phyloP scores from a whole-genome alignment of 257 asterid species.

The Cinchona pubescens region DNA sequence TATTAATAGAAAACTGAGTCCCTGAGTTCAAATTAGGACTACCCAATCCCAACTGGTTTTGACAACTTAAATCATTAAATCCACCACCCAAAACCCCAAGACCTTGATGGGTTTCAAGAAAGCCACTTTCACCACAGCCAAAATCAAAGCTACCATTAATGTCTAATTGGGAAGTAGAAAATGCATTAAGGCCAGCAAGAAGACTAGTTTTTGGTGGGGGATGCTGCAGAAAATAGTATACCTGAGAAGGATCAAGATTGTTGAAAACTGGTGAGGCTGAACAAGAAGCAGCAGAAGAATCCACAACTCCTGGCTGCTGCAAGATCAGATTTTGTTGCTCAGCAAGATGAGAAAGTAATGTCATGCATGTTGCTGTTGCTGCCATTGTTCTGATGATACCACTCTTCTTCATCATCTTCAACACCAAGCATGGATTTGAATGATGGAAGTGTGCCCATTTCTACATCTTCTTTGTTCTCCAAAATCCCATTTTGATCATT shows the following conservation, averaged over 20 bases:
- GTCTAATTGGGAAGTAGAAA: conserved; percentile 38
- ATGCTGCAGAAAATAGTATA: conserved; percentile 38
- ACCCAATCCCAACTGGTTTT: conserved; percentile 35
- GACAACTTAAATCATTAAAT: conserved; percentile 41
- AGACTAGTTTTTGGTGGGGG: conserved; percentile 36
- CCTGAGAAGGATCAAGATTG: conserved; percentile 54
- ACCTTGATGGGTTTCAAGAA: conserved; percentile 45
- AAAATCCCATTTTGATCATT: conserved; percentile 12
- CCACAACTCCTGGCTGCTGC: conserved; percentile 44
- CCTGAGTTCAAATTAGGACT: conserved; percentile 34
- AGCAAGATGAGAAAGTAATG: conserved; percentile 48
- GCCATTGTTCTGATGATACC: conserved; percentile 39
- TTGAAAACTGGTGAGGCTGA: conserved; percentile 70
- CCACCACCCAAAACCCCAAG: conserved; percentile 29
- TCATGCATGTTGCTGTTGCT: conserved; percentile 37
- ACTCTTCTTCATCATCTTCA: conserved; percentile 57
- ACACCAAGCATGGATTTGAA: conserved; percentile 80
- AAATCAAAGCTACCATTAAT: conserved; percentile 36
- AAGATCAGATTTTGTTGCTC: conserved; percentile 46
- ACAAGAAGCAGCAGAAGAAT: conserved; percentile 80
- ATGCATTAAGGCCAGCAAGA: conserved; percentile 19
- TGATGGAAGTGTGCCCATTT: conserved; percentile 48
- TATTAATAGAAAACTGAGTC: conserved; percentile 26
- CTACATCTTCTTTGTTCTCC: conserved; percentile 43
- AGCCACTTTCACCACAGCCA: conserved; percentile 58